Percentiles rank a stretch among this genome's conserved stretches.
phyloP scores from a whole-genome alignment of 345 rosid genomes.

The Heritiera fomes region DNA sequence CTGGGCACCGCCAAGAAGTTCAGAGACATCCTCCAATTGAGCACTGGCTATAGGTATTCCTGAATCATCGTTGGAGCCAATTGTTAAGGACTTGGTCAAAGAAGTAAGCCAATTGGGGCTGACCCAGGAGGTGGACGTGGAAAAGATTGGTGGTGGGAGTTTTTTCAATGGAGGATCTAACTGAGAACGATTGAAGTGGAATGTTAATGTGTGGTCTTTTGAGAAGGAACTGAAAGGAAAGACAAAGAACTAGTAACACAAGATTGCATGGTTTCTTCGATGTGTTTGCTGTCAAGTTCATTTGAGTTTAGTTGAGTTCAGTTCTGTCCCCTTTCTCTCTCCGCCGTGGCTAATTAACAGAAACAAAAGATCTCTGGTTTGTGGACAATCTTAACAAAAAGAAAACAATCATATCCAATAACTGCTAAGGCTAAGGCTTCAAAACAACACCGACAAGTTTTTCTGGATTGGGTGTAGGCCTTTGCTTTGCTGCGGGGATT shows the following conservation, averaged over 20 bases:
- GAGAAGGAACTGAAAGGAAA: conserved; percentile 12
- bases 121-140: conserved; percentile 67
- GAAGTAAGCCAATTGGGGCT: conserved; percentile 96
- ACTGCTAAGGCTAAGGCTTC: neutral
- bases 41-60: conserved; percentile 86
- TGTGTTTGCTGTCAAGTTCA: neutral
- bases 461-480: neutral
- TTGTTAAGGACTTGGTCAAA: conserved; percentile 57
- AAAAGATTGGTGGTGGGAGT: conserved; percentile 28
- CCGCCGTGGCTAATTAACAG: neutral
- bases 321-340: neutral
- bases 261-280: conserved; percentile 21
- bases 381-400: neutral
- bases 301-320: neutral
- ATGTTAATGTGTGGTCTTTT: conserved; percentile 20
- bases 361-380: neutral
- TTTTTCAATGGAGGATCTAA: conserved; percentile 49
- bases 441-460: neutral
- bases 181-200: conserved; percentile 32
- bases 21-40: conserved; percentile 83
- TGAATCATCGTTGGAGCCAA: conserved; percentile 60
- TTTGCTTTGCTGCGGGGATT: too few relatives aligned
- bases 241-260: conserved; percentile 26
- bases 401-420: neutral
- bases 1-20: conserved; percentile 89